Evolutionary conservation across 2,329 filamentous ascomycete species (phyloP).

Genomic region (Epichloe sp.): DNA sequence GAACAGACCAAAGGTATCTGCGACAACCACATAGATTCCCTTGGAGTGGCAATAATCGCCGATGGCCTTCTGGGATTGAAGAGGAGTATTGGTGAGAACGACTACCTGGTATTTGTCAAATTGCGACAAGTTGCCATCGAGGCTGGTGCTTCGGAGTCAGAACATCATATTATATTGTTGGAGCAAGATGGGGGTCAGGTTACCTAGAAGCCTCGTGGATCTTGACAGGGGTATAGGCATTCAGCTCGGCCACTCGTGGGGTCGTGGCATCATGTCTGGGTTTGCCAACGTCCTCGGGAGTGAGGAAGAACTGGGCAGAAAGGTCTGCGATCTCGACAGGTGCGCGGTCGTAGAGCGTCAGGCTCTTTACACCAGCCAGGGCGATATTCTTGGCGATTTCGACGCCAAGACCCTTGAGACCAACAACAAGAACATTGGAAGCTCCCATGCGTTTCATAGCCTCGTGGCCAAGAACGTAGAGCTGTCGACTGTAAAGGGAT

Average conservation of each 20-base stretch:
- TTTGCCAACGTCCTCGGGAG: slow-evolving; percentile 77
- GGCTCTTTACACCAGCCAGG: slow-evolving; percentile 92
- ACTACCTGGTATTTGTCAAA: slow-evolving; percentile 88
- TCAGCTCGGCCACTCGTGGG: slow-evolving; percentile 84
- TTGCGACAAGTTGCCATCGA: slow-evolving; percentile 64
- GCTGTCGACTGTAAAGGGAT: slow-evolving; percentile 61
- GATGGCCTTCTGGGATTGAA: slow-evolving; percentile 70
- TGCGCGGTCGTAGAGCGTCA: slow-evolving; percentile 83
- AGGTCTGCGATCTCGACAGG: slow-evolving; percentile 77
- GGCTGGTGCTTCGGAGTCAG: slow-evolving; percentile 27
- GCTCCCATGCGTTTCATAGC: slow-evolving; percentile 99
- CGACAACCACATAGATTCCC: slow-evolving; percentile 77
- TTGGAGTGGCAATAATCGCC: slow-evolving; percentile 91
- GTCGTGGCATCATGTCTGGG: slow-evolving; percentile 76
- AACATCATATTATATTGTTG: background rate
- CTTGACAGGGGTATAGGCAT: slow-evolving; percentile 85
- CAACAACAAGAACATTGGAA: slow-evolving; percentile 85
- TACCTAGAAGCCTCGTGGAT: slow-evolving; percentile 53
- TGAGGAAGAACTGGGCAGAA: slow-evolving; percentile 95
- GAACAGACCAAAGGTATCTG: slow-evolving; percentile 88
- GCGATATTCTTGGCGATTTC: slow-evolving; percentile 99
- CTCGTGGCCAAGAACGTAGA: slow-evolving; percentile 58
- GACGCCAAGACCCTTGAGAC: slow-evolving; percentile 85
- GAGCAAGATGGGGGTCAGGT: slow-evolving; percentile 7
- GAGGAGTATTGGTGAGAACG: slow-evolving; percentile 72